phyloP scores from a whole-genome alignment of 108 stramenopile species.

The Nitzschia sp. region DNA sequence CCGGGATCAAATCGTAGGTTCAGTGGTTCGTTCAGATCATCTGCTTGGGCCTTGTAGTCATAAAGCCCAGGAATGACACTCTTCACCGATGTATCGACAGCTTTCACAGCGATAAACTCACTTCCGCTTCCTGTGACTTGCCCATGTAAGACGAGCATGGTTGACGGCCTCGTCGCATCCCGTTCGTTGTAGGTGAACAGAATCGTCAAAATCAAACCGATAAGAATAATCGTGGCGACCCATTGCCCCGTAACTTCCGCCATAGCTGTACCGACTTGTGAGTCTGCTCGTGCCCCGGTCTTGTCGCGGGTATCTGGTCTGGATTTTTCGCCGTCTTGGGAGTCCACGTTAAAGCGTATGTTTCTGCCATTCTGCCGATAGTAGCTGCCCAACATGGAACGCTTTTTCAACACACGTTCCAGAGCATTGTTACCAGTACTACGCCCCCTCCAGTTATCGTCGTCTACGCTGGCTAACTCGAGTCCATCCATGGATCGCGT shows the following conservation, averaged over 20 bases:
- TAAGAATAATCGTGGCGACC: slow-evolving; percentile 55
- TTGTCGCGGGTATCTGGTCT: neutral
- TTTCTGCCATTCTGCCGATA: slow-evolving; percentile 8
- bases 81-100: slow-evolving; percentile 57
- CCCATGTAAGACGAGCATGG: slow-evolving; percentile 47
- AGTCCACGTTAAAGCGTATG: neutral
- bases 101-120: slow-evolving; percentile 30
- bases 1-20: slow-evolving; percentile 21
- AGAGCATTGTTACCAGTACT: neutral
- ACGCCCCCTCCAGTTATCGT: slow-evolving; percentile 14
- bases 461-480: slow-evolving; percentile 2
- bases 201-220: slow-evolving; percentile 49
- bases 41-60: slow-evolving; percentile 23
- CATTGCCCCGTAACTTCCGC: slow-evolving; percentile 70
- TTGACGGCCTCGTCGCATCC: slow-evolving; percentile 33
- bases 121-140: slow-evolving; percentile 34
- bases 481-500: slow-evolving; percentile 8
- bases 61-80: slow-evolving; percentile 60
- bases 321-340: neutral
- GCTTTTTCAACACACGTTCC: slow-evolving; percentile 7
- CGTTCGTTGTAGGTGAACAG: slow-evolving; percentile 46
- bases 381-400: slow-evolving; percentile 9
- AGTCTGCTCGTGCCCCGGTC: slow-evolving; percentile 13
- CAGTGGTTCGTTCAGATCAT: slow-evolving; percentile 23
- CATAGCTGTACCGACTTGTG: slow-evolving; percentile 71